Evolutionary conservation across 805 yeast species (phyloP), one percentile per base, ranked within the genome.

Genomic region (Jamesozyma gamospora): DNA sequence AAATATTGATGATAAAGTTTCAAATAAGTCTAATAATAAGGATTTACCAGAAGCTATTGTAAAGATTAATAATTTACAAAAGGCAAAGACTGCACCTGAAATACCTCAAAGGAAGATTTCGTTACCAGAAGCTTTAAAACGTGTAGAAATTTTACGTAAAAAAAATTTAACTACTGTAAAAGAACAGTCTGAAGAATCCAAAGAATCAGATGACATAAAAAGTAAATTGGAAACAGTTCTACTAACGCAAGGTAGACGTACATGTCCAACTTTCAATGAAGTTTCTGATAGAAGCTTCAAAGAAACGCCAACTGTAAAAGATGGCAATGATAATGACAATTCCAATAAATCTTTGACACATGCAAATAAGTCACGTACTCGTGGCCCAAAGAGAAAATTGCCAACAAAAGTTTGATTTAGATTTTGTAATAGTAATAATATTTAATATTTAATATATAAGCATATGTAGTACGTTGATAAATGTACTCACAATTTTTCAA

Each of bases 351-450:
- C 40, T 9, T 31, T 62, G 32, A 49, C 35, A 3, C 66, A 61
- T 35, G 42, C 51, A 10, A 64, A 55, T 29, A 64, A 62, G 46
- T 43, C 39, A 6, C 53, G 70, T 39, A 46, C 66, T 8, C 55
- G 55, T 15, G 69, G 67, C 1, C 70, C 68, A 16, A 64, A 55
- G 40, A 48, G 71, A 41, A 53, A 64, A 37, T 48, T 59, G n/a
- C 71, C 69, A 2, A 50, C 47, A 12, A 39, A 34, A 13, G 11
- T 41, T 14, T 35, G 32, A 21, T 12, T 13, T 21, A 12, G 10
- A 27, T 27, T 27, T 27, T 27, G 28, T 27, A 27, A 27, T 27
- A 12, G 13, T 27, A 12, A 27, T 12, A 12, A 12, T 27, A 27
- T 4, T 27, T 21, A 21, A 21, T 21, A 21, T 6, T 6, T 21